Percentiles rank a stretch among this genome's conserved stretches.
Evolutionary conservation across 2,329 filamentous ascomycete genomes (phyloP).

Genomic region (Diaporthe capsici): DNA sequence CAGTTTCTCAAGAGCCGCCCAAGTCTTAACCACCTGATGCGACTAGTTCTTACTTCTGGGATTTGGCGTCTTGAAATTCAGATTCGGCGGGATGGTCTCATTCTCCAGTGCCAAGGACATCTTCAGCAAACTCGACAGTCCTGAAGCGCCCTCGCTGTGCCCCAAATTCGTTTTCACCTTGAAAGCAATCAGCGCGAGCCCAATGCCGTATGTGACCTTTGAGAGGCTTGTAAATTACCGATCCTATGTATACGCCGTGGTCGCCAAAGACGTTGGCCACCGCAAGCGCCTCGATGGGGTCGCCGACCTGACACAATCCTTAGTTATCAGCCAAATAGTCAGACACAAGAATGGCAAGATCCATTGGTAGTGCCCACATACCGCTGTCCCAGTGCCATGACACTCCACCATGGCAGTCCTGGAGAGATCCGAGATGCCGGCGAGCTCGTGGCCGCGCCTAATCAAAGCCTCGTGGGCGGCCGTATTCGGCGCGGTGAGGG

Average conservation of each 20-base stretch:
- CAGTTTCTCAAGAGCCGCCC: background rate
- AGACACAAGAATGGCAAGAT: background rate
- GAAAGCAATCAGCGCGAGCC: background rate
- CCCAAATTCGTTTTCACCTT: conserved; percentile 58
- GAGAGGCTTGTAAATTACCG: conserved; percentile 41
- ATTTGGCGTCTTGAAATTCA: conserved; percentile 53
- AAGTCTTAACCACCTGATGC: background rate
- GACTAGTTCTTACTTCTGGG: conserved; percentile 45
- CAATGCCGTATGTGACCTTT: rapidly evolving
- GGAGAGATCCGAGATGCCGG: conserved; percentile 45
- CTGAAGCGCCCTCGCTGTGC: conserved; percentile 60
- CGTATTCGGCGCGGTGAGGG: conserved; percentile 56
- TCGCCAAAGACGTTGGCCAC: conserved; percentile 50
- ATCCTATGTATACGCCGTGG: conserved; percentile 48
- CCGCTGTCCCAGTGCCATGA: conserved; percentile 52
- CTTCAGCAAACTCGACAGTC: conserved; percentile 60
- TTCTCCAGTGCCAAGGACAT: conserved; percentile 57
- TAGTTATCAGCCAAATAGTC: background rate
- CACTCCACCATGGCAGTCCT: conserved; percentile 53
- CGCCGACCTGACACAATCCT: conserved; percentile 32
- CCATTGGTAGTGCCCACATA: conserved; percentile 7
- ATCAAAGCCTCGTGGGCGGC: conserved; percentile 53
- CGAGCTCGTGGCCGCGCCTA: conserved; percentile 48
- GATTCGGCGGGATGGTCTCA: conserved; percentile 55
- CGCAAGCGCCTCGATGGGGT: conserved; percentile 53